Conservation (phyloP, 2,329 filamentous ascomycete species). For the Pseudogymnoascus pannorum region DNA sequence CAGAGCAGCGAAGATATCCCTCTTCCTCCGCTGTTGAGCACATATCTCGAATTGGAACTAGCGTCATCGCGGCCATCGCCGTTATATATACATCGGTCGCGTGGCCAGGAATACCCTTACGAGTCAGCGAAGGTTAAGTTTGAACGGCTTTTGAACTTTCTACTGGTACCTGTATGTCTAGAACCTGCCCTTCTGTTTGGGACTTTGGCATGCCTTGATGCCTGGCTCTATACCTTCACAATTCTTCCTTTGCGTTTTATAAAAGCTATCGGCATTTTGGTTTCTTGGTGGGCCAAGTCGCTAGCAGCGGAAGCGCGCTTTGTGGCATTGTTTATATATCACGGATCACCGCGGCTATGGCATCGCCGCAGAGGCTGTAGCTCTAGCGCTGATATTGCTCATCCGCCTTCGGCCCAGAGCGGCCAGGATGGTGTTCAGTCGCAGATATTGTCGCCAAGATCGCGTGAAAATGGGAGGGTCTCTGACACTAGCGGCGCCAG, state of each 20-base stretch:
- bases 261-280: constrained; percentile 68
- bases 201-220: constrained; percentile 82
- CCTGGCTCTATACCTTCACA: constrained; percentile 95
- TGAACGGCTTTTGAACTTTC: constrained; percentile 81
- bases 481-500: background rate
- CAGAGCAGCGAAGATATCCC: constrained; percentile 41
- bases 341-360: constrained; percentile 75
- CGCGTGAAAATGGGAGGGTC: background rate
- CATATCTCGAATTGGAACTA: constrained; percentile 57
- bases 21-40: constrained; percentile 59
- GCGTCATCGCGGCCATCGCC: constrained; percentile 55
- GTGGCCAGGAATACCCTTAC: constrained; percentile 60
- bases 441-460: background rate
- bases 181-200: constrained; percentile 85
- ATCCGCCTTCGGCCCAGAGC: background rate
- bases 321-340: constrained; percentile 69
- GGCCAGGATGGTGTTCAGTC: background rate
- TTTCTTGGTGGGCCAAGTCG: constrained; percentile 70
- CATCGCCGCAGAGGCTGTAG: constrained; percentile 43
- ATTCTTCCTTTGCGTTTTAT: constrained; percentile 85
- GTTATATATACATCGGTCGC: constrained; percentile 56
- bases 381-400: constrained; percentile 25
- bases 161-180: constrained; percentile 72
- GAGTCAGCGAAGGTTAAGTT: constrained; percentile 91
- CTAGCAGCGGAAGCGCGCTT: constrained; percentile 64